phyloP scores from a whole-genome alignment of 495 filamentous ascomycete genomes.

The Penicillium odoratum region DNA sequence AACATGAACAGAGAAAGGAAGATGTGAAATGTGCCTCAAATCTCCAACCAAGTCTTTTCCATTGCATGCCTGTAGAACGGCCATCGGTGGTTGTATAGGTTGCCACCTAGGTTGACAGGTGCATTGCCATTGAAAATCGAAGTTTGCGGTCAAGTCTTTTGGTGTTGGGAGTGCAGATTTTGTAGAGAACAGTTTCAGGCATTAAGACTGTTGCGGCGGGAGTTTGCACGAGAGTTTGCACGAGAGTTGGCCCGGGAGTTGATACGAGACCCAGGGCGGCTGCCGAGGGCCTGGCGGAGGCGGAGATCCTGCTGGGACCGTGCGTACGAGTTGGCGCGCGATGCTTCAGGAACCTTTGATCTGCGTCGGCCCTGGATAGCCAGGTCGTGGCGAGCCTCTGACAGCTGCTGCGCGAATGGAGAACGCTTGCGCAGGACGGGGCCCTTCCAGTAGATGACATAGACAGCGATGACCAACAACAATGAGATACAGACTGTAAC shows the following conservation, averaged over 20 bases:
- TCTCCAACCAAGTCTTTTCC: neutral
- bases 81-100: neutral
- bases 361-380: conserved; percentile 39
- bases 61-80: neutral
- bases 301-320: conserved; percentile 52
- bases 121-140: neutral
- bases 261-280: conserved; percentile 38
- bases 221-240: conserved; percentile 33
- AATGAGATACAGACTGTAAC: conserved; percentile 59
- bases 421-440: conserved; percentile 66
- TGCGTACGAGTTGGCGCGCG: conserved; percentile 46
- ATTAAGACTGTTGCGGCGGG: conserved; percentile 39
- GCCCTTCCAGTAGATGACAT: conserved; percentile 76
- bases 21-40: conserved; percentile 14
- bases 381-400: conserved; percentile 49
- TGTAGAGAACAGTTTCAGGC: neutral
- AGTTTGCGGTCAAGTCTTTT: neutral
- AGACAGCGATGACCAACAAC: conserved; percentile 69
- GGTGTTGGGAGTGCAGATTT: neutral
- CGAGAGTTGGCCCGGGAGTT: conserved; percentile 39
- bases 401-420: conserved; percentile 72
- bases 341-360: conserved; percentile 39
- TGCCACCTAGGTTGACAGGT: neutral
- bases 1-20: conserved; percentile 29
- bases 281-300: conserved; percentile 45